Evolutionary conservation across 768 basidiomycete species (phyloP).

Genomic region (Rhodotorula babjevae): DNA sequence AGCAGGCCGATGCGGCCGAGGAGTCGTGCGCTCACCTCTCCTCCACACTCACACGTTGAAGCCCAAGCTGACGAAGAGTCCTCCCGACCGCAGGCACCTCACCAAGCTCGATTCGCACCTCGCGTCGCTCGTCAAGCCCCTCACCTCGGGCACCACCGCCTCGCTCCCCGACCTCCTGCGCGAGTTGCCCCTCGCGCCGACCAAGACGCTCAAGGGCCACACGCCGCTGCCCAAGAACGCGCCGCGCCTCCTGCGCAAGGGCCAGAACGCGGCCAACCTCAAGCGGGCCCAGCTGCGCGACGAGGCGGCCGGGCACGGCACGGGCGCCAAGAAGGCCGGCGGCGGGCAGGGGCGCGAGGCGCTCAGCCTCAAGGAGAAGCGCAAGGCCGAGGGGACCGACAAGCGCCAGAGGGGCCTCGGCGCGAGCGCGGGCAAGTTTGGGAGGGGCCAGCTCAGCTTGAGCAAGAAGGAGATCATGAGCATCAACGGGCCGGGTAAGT

Average conservation of each 20-base stretch:
- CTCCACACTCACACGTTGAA: background rate
- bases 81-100: constrained; percentile 63
- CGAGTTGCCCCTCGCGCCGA: constrained; percentile 18
- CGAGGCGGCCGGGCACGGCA: constrained; percentile 10
- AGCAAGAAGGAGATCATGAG: constrained; percentile 25
- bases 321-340: constrained; percentile 8
- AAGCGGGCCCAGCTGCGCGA: constrained; percentile 31
- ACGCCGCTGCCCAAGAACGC: constrained; percentile 38
- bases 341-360: constrained; percentile 20
- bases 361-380: constrained; percentile 33
- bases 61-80: accelerated
- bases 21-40: constrained; percentile 26
- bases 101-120: constrained; percentile 72
- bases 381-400: constrained; percentile 28
- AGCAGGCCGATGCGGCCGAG: constrained; percentile 15
- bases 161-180: constrained; percentile 35
- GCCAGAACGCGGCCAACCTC: constrained; percentile 35
- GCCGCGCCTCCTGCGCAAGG: constrained; percentile 28
- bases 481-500: constrained; percentile 9
- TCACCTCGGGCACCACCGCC: constrained; percentile 61
- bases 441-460: constrained; percentile 23
- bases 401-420: constrained; percentile 33
- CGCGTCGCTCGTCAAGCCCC: constrained; percentile 67
- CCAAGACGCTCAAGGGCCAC: constrained; percentile 36
- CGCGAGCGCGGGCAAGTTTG: constrained; percentile 28